Evolutionary conservation across 2,329 filamentous ascomycete species (phyloP), one percentile per base, ranked within the genome.

Genomic region (Fusarium xyrophilum): DNA sequence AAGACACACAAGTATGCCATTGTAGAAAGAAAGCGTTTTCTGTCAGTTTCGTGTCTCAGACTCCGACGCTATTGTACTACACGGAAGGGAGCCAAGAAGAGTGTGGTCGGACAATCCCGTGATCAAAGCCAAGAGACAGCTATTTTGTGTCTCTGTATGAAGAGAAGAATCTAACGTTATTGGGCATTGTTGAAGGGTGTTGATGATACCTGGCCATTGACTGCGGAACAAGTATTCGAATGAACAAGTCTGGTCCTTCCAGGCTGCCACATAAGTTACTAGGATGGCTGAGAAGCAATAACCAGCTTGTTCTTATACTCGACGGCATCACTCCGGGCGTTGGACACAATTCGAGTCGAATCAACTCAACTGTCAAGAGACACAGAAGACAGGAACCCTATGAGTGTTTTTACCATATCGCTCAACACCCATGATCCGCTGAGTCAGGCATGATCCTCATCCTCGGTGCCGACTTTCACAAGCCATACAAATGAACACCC

Each of bases 381-480:
- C 6, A 7, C 11, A n/a, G 9, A 27, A 44, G 25, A 44, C 2
- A n/a, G 28, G 8, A 43, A 13, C 4, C n/a, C 25, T 27, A n/a
- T 4, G n/a, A 27, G 14, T 12, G 15, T 9, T 13, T 42, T 42
- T 11, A 13, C 13, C 7, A 39, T 39, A 21, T 12, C 27, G 30
- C 13, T 4, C 27, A 19, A n/a, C 9, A 19, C n/a, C 27, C 19
- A 12, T 9, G 38, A 50, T 25, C 21, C 23, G 46, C 46, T n/a
- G 46, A 50, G 46, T 50, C 32, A 48, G 21, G 28, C 21, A 27
- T 11, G 32, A 51, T 40, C 48, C 56, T 56, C 39, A 64, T 65
- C 62, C 62, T 65, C 62, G 62, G 62, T 39, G 61, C 48, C 57
- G 50, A 67, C 62, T 73, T 68, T 73, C 71, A 73, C 71, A 73